Conservation (phyloP, 2,329 filamentous ascomycete genomes). For the Cordyceps farinosa region DNA sequence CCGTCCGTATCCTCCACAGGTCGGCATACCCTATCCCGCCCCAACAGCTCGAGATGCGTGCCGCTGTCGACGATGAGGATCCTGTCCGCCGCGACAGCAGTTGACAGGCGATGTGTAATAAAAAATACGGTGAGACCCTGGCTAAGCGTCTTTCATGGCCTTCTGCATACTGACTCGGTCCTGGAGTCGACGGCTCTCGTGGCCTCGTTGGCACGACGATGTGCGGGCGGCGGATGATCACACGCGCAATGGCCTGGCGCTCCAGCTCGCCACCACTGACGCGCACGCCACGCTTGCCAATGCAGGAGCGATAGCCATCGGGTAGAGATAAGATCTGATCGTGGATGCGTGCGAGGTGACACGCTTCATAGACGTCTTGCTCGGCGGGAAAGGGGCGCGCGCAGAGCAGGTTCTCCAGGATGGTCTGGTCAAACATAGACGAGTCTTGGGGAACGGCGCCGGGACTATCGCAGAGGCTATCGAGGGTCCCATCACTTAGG, state of each 20-base stretch:
- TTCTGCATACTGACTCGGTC: conserved; percentile 40
- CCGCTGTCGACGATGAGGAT: conserved; percentile 53
- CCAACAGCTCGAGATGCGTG: conserved; percentile 46
- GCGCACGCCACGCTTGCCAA: conserved; percentile 47
- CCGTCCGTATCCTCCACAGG: conserved; percentile 48
- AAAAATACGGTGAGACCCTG: conserved; percentile 49
- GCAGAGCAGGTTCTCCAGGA: conserved; percentile 64
- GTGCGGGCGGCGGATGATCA: conserved; percentile 27
- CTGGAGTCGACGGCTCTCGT: conserved; percentile 45
- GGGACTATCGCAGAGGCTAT: conserved; percentile 54
- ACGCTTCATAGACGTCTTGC: conserved; percentile 57
- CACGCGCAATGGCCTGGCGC: conserved; percentile 45
- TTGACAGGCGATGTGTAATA: conserved; percentile 43
- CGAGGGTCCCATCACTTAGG: conserved; percentile 54
- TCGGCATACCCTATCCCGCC: conserved; percentile 45
- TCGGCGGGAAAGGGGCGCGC: conserved; percentile 58
- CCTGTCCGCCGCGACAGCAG: conserved; percentile 44
- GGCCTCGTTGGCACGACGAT: conserved; percentile 43
- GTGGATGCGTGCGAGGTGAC: conserved; percentile 59
- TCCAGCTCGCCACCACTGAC: conserved; percentile 51
- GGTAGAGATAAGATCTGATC: conserved; percentile 59
- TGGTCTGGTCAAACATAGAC: conserved; percentile 59
- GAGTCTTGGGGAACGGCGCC: conserved; percentile 65
- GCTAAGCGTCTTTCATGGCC: conserved; percentile 42
- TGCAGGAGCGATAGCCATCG: conserved; percentile 44